Evolutionary conservation across 805 yeast genomes (phyloP).

Genomic region (Starmera amethionina): DNA sequence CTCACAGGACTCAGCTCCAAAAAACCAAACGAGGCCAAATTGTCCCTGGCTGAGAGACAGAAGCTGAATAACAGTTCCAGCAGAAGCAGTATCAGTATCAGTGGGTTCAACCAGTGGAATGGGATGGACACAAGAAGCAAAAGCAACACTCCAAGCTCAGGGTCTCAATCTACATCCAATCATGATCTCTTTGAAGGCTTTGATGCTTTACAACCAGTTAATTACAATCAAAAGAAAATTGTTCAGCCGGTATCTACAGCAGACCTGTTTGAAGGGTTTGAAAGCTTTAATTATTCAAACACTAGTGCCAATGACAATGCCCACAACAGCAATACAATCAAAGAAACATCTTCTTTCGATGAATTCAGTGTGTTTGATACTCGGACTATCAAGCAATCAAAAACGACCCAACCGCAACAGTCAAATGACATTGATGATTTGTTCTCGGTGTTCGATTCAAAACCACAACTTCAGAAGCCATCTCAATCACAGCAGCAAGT

Average conservation of each 20-base stretch:
- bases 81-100: not conserved
- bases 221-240: not conserved
- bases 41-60: conserved; percentile 27
- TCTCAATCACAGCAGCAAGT: not conserved
- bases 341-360: not conserved
- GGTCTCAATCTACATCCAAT: not conserved
- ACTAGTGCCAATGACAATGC: not conserved
- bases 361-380: too few species aligned
- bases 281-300: not conserved
- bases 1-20: conserved; percentile 11
- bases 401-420: conserved; percentile 1
- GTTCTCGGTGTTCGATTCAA: conserved; percentile 21
- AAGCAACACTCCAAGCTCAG: not conserved
- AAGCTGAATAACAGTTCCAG: conserved; percentile 8
- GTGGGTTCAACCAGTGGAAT: too few species aligned
- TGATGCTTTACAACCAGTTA: conserved; percentile 3
- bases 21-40: conserved; percentile 16
- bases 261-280: conserved; percentile 15
- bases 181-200: conserved; percentile 17
- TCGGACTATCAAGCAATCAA: not conserved
- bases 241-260: conserved; percentile 1
- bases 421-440: conserved; percentile 16
- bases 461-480: conserved; percentile 5
- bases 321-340: not conserved
- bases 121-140: not conserved